These are phyloP conservation scores for Coix lacrymajobi DNA, from an alignment of 176 grass and related monocot genomes.

Conservation along the genomic window DNA sequence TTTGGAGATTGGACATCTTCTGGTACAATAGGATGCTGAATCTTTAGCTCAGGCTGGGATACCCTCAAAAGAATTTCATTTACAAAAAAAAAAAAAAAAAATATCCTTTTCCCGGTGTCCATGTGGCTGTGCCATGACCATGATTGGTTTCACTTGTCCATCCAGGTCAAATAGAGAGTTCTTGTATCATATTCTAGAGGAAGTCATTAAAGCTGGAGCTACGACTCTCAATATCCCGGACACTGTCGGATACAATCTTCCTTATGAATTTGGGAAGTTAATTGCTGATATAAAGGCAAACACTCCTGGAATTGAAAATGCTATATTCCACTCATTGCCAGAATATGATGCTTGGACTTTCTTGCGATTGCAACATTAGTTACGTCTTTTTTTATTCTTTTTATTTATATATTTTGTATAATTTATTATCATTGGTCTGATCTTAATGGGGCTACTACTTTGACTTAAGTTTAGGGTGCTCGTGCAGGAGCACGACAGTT, in stretches of 20 bases:
- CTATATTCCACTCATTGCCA: slow-evolving; percentile 91
- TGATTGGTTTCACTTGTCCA: slow-evolving; percentile 1
- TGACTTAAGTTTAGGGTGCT: slow-evolving; percentile 64
- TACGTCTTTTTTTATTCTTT: slow-evolving; percentile 24
- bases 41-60: background rate
- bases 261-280: slow-evolving; percentile 69
- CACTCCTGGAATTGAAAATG: slow-evolving; percentile 84
- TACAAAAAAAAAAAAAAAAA: background rate
- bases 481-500: slow-evolving; percentile 80
- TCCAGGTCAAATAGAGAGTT: slow-evolving; percentile 80
- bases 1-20: background rate
- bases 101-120: background rate
- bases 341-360: slow-evolving; percentile 95
- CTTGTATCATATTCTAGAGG: slow-evolving; percentile 82
- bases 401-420: background rate
- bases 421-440: background rate
- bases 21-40: background rate
- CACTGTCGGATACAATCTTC: slow-evolving; percentile 90
- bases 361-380: slow-evolving; percentile 84
- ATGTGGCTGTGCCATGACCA: background rate
- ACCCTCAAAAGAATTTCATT: background rate
- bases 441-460: slow-evolving; percentile 39
- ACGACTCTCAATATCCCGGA: slow-evolving; percentile 94
- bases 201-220: slow-evolving; percentile 94
- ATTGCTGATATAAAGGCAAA: slow-evolving; percentile 92